Base-by-base conservation (phyloP, 1,139 yeast species). In the Blastobotrys indianensis region DNA sequence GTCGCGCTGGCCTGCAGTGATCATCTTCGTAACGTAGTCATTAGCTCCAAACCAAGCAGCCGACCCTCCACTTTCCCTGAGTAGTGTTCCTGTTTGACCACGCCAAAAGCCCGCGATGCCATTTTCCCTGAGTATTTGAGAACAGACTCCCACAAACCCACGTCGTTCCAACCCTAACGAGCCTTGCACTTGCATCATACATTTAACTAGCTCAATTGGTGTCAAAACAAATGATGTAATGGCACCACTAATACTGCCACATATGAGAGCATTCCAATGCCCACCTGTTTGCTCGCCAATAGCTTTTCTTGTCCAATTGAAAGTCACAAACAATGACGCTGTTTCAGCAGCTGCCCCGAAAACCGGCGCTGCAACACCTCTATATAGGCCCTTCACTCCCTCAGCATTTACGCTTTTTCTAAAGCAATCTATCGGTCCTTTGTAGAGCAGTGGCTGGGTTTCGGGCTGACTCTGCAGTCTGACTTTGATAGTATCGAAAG, bases 31-130 rank as follows among this genome's bases (percentile, higher is more conserved):
- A 36, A 77, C 67, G 42, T 73, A 67, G 61, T 87, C 96, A 62
- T 87, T 87, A 31, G 92, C 78, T 0, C 95, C 94, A 66, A 90
- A 90, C 97, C 97, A 90, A 2, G 92, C 80, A 3, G 95, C 86
- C 1, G 96, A 85, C 5, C 97, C 97, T 23, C 88, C 82, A 33
- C 86, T 75, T 63, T 90, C 97, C 57, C 97, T 74, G 2, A 85
- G 54, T 47, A 87, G 67, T 0, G 97, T 90, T n/a, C 94, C 82
- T 1, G 80, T 70, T 54, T 88, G 88, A 1, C 97, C 97, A 51
- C 77, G 78, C 96, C 96, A 90, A 50, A 82, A 68, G 1, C 85
- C 85, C 12, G 51, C 46, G 0, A 85, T 9, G 0, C 97, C 97
- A 12, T 76, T 72, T 3, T 67, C 63, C 10, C 55, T 57, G 25